A percentile compares a stretch with the other conserved stretches of the same genome.
Evolutionary conservation across 1,139 yeast species (phyloP).

Genomic region (Oligophagozyma castellii): DNA sequence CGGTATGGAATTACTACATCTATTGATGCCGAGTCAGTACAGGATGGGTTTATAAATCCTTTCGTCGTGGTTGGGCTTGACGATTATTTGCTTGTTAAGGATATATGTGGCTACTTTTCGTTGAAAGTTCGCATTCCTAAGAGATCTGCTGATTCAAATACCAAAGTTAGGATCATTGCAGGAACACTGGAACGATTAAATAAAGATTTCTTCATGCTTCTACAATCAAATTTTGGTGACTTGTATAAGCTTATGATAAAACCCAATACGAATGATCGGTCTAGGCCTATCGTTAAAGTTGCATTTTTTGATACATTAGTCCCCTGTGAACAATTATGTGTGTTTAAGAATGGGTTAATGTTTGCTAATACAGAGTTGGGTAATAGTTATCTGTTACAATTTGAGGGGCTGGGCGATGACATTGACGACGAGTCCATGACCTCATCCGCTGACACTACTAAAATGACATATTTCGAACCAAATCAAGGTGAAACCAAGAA

Average conservation of each 20-base stretch:
- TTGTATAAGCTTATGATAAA: conserved; percentile 53
- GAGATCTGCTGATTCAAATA: conserved; percentile 19
- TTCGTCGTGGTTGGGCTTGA: conserved; percentile 41
- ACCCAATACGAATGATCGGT: conserved; percentile 27
- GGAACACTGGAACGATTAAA: conserved; percentile 56
- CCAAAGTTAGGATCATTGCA: conserved; percentile 28
- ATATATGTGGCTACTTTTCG: conserved; percentile 22
- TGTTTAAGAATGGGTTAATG: conserved; percentile 64
- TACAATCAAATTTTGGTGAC: conserved; percentile 67
- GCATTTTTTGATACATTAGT: conserved; percentile 70
- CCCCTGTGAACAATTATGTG: conserved; percentile 36
- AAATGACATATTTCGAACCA: conserved; percentile 21
- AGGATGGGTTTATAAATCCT: conserved; percentile 35
- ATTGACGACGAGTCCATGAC: conserved; percentile 23
- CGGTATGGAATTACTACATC: conserved; percentile 12
- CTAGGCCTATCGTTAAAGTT: conserved; percentile 30
- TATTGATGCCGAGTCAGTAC: conserved; percentile 2
- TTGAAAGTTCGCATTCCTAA: conserved; percentile 40
- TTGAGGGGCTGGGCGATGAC: conserved; percentile 59
- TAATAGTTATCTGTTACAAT: conserved; percentile 57
- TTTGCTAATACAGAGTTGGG: conserved; percentile 53
- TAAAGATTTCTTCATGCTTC: conserved; percentile 47
- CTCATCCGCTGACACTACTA: conserved; percentile 21
- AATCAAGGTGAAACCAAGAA: conserved; percentile 25
- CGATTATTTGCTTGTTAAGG: conserved; percentile 33